Percentiles rank a stretch among this genome's conserved stretches.
These are phyloP conservation scores for Lepidium africanum DNA, from an alignment of 345 rosid species.

Conservation along the genomic window DNA sequence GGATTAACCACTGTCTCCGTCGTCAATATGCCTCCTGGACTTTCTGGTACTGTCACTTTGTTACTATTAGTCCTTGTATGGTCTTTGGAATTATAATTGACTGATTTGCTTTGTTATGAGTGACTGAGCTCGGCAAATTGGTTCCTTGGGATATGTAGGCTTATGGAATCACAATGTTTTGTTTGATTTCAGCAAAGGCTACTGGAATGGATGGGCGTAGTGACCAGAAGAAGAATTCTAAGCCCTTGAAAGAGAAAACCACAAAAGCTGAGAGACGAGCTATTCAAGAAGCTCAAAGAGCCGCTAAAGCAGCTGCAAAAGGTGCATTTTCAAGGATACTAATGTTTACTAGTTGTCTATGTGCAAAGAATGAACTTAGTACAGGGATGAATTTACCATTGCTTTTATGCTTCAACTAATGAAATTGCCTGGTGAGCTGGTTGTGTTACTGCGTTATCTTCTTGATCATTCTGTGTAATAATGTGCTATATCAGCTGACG, in stretches of 20 bases:
- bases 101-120: neutral
- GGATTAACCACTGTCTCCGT: constrained; percentile 66
- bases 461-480: neutral
- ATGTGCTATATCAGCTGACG: constrained; percentile 39
- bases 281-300: constrained; percentile 86
- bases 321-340: constrained; percentile 27
- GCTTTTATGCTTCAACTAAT: neutral
- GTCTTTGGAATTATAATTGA: neutral
- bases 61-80: neutral
- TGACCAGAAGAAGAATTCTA: constrained; percentile 40
- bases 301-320: constrained; percentile 89
- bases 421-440: neutral
- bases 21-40: constrained; percentile 49
- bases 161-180: constrained; percentile 4
- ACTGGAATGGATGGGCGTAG: constrained; percentile 45
- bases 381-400: neutral
- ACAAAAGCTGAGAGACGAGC: constrained; percentile 94
- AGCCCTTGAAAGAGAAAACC: constrained; percentile 71
- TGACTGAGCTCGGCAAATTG: neutral
- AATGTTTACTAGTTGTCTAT: neutral
- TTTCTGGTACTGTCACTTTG: constrained; percentile 37
- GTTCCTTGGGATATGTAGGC: neutral
- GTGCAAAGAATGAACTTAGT: neutral
- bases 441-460: neutral
- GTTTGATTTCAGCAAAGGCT: constrained; percentile 41